Conservation (phyloP, 139 green algal genomes). For the Coccomyxa sp. region DNA sequence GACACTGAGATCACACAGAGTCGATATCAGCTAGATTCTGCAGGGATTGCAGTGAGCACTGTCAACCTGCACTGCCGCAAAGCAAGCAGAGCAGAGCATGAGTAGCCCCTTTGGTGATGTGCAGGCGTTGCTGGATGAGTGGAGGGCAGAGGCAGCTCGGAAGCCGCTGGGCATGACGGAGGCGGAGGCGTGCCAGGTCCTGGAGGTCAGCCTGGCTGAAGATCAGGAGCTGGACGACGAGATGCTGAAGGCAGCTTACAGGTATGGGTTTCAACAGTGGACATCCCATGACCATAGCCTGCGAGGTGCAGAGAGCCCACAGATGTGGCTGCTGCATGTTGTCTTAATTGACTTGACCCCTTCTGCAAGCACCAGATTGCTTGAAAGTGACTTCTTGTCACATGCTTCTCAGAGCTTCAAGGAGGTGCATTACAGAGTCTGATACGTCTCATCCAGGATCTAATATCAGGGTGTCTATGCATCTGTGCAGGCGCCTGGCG, state of each 20-base stretch:
- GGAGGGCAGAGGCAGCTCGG: conserved; percentile 73
- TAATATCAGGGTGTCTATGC: background rate
- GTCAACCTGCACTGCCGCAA: no score
- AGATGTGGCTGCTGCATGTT: background rate
- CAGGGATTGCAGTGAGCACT: no score
- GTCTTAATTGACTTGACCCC: background rate
- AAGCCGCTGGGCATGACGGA: conserved; percentile 69
- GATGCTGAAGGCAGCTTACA: conserved; percentile 83
- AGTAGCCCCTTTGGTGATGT: no score
- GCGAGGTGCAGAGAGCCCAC: no score
- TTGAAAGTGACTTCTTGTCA: no score
- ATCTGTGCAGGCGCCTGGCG: conserved; percentile 31
- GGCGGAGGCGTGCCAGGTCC: conserved; percentile 54
- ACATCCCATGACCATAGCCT: conserved; percentile 3
- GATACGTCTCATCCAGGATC: background rate
- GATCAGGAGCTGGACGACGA: conserved; percentile 52
- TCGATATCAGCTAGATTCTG: no score
- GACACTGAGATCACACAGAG: no score
- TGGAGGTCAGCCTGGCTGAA: conserved; percentile 46
- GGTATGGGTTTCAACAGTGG: conserved; percentile 23
- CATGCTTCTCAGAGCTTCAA: no score
- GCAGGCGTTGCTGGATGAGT: conserved; percentile 80
- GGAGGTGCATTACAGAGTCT: no score
- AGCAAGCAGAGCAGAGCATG: no score
- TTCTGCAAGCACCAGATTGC: no score